Percentiles rank a stretch among this genome's conserved stretches.
Evolutionary conservation across 2,329 filamentous ascomycete genomes (phyloP).

Genomic region (Aureobasidium sp.): DNA sequence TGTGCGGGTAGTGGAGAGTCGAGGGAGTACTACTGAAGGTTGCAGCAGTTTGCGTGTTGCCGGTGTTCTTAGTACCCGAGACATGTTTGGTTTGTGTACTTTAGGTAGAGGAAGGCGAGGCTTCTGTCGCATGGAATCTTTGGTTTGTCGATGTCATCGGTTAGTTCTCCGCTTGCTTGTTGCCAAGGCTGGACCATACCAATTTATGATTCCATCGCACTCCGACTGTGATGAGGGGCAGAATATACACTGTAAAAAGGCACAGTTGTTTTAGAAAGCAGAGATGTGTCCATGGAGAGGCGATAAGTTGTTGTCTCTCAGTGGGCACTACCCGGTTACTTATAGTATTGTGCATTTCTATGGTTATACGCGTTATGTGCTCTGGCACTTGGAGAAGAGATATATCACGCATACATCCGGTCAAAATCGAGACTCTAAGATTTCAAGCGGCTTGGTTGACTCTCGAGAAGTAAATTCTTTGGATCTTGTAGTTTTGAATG

Average conservation of each 20-base stretch:
- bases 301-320: not conserved
- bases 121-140: not conserved
- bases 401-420: too few species aligned
- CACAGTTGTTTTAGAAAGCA: not conserved
- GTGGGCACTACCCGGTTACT: not conserved
- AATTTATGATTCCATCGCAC: not conserved
- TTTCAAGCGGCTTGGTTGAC: too few species aligned
- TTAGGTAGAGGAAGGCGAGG: not conserved
- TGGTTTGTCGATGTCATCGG: slow-evolving; percentile 6
- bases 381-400: not conserved
- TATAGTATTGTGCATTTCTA: not conserved
- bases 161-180: not conserved
- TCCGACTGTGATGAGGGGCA: too few species aligned
- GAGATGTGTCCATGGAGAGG: not conserved
- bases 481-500: too few species aligned
- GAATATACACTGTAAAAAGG: not conserved
- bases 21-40: slow-evolving; percentile 22
- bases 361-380: not conserved
- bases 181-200: slow-evolving; percentile 7
- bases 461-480: not conserved
- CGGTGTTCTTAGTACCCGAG: not conserved
- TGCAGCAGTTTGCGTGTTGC: slow-evolving; percentile 4
- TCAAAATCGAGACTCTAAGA: too few species aligned
- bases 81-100: not conserved
- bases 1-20: slow-evolving; percentile 21